Evolutionary conservation across 495 filamentous ascomycete genomes (phyloP).

Genomic region (Parathielavia hyrcaniae): DNA sequence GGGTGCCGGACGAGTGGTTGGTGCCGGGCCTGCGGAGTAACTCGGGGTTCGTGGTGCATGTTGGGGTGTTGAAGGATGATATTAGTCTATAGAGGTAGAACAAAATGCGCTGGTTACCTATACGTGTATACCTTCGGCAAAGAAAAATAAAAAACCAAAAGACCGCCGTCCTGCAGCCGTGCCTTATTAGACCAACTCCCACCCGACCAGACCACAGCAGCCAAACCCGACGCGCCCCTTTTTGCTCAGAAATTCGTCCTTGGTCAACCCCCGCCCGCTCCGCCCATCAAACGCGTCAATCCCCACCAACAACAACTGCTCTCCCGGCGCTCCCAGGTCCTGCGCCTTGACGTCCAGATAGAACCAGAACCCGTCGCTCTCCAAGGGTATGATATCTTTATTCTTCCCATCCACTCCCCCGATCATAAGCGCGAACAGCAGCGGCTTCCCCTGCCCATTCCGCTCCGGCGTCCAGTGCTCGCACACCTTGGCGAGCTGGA

Average conservation of each 20-base stretch:
- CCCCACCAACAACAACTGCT: slow-evolving; percentile 55
- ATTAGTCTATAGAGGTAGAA: slow-evolving; percentile 4
- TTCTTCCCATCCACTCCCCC: slow-evolving; percentile 61
- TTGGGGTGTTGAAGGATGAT: slow-evolving; percentile 48
- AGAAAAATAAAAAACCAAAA: too few species aligned
- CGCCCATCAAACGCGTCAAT: slow-evolving; percentile 57
- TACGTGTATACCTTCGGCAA: not conserved
- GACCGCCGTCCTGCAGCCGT: slow-evolving; percentile 18
- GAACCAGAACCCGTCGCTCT: slow-evolving; percentile 62
- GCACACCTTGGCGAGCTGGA: slow-evolving; percentile 70
- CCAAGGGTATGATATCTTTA: slow-evolving; percentile 58
- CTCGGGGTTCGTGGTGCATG: slow-evolving; percentile 60
- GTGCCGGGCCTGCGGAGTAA: slow-evolving; percentile 49
- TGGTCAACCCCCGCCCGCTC: slow-evolving; percentile 62
- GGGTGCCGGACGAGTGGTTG: slow-evolving; percentile 57
- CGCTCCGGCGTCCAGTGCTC: slow-evolving; percentile 67
- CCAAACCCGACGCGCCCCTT: slow-evolving; percentile 56
- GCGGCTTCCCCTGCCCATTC: slow-evolving; percentile 57
- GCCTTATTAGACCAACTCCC: slow-evolving; percentile 54
- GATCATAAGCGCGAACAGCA: slow-evolving; percentile 59
- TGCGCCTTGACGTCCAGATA: slow-evolving; percentile 63
- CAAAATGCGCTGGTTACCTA: not conserved
- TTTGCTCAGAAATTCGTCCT: slow-evolving; percentile 55
- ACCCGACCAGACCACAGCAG: slow-evolving; percentile 57
- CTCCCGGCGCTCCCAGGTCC: slow-evolving; percentile 62